Base-by-base conservation (phyloP, 768 basidiomycete species). In the Phlebiopsis flavidoalba region DNA sequence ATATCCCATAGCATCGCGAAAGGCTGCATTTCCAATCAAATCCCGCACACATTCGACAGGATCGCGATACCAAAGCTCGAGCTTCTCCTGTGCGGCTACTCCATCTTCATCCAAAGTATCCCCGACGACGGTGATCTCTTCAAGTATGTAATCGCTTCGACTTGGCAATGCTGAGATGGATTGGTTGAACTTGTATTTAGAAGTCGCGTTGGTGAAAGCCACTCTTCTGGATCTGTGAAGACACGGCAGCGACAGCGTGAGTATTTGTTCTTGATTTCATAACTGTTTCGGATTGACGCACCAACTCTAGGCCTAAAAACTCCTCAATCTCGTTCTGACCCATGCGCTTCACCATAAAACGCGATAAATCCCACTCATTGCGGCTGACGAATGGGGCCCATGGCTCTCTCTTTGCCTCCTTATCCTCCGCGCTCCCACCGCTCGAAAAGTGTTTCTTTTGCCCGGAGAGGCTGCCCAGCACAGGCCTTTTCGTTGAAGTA, bases 11-110 rank as follows among this genome's bases (percentile, higher is more conserved):
- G 36, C 5, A 7, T 57, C 53, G 24, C 33, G 19, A n/a, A 63
- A 63, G 17, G 31, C 35, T 35, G 62, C 58, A 40, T 63, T 63
- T 3, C 58, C 52, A 19, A 63, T 45, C 5, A 63, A 46, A 21
- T 63, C 62, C 12, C 73, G 62, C 7, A 64, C 65, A 57, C 58
- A 78, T 75, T 73, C 77, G 75, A 14, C 69, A 64, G 22, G 63
- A 45, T 64, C 50, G 10, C 63, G 46, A 48, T 64, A 75, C 0
- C 76, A 63, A 17, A 66, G 63, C 12, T 65, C 60, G 0, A 77
- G 73, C n/a, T 47, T 61, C 53, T 74, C 77, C 2, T 54, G 24
- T 47, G 77, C 68, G 2, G 66, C 19, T 5, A 51, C 17, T 26
- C 54, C 62, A 48, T 57, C 52, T 57, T 46, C 49, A 24, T 35